Conservation (phyloP, 2,329 filamentous ascomycete species). For the Bipolaris victoriae region DNA sequence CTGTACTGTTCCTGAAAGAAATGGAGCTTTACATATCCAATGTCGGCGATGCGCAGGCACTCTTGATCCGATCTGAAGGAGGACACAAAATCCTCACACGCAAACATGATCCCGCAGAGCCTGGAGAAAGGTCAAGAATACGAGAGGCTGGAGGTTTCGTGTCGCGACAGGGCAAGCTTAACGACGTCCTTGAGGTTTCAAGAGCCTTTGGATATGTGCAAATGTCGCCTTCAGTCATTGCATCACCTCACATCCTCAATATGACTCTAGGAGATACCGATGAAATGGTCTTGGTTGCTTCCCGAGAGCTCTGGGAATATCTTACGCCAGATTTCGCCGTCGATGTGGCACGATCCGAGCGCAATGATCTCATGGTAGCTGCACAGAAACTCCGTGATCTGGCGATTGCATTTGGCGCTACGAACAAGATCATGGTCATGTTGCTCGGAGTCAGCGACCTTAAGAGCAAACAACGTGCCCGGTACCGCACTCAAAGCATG, state of each 20-base stretch:
- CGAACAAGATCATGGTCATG: conserved; percentile 98
- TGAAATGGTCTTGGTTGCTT: conserved; percentile 91
- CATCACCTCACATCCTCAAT: conserved; percentile 82
- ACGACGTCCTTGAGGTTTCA: conserved; percentile 89
- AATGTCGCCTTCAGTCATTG: conserved; percentile 89
- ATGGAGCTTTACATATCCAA: conserved; percentile 95
- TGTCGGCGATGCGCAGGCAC: conserved; percentile 93
- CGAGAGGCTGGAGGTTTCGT: conserved; percentile 95
- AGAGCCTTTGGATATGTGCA: conserved; percentile 94
- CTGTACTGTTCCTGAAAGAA: conserved; percentile 85
- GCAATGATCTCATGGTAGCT: conserved; percentile 89
- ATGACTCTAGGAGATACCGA: conserved; percentile 84
- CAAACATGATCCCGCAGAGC: conserved; percentile 92
- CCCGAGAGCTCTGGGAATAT: conserved; percentile 93
- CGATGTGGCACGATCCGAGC: conserved; percentile 86
- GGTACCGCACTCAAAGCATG: conserved; percentile 80
- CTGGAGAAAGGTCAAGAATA: conserved; percentile 82
- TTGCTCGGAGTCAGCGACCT: conserved; percentile 92
- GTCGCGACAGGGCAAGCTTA: conserved; percentile 89
- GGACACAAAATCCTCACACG: conserved; percentile 81
- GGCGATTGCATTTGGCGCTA: conserved; percentile 93
- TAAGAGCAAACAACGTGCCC: conserved; percentile 79
- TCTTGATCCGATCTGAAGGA: conserved; percentile 89
- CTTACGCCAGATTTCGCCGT: conserved; percentile 88
- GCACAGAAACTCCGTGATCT: conserved; percentile 93